A percentile compares a stretch with the other conserved stretches of the same genome.
Conservation (phyloP, 148 eudicot genomes). For the Euryodendron excelsum region DNA sequence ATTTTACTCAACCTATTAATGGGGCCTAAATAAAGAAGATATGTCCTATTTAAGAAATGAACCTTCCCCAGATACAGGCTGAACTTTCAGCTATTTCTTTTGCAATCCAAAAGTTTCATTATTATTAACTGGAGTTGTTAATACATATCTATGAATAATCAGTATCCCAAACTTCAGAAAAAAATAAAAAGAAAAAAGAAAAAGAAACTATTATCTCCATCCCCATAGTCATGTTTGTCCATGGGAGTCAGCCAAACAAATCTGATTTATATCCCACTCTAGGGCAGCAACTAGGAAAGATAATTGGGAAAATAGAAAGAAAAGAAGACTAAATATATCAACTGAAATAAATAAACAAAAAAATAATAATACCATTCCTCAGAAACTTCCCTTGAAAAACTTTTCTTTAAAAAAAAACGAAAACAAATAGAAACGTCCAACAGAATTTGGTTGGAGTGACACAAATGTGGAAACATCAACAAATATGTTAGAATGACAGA, state of each 20-base stretch:
- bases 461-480: no score
- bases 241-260: neutral
- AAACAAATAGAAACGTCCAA: no score
- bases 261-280: neutral
- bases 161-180: neutral
- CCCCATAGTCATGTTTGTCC: neutral
- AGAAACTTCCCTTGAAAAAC: no score
- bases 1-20: neutral
- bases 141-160: neutral
- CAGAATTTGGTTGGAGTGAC: no score
- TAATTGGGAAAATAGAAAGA: neutral
- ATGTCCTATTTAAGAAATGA: neutral
- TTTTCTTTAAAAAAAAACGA: no score
- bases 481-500: no score
- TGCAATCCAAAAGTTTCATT: constrained; percentile 6
- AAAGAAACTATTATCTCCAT: neutral
- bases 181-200: neutral
- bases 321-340: neutral
- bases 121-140: neutral
- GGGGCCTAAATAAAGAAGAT: neutral
- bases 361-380: no score
- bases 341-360: neutral
- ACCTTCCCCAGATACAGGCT: neutral
- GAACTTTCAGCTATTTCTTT: neutral
- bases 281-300: neutral